Percentiles rank a stretch among this genome's conserved stretches.
phyloP scores from a whole-genome alignment of 176 grass and related monocot species.

The Musa troglodytarum region DNA sequence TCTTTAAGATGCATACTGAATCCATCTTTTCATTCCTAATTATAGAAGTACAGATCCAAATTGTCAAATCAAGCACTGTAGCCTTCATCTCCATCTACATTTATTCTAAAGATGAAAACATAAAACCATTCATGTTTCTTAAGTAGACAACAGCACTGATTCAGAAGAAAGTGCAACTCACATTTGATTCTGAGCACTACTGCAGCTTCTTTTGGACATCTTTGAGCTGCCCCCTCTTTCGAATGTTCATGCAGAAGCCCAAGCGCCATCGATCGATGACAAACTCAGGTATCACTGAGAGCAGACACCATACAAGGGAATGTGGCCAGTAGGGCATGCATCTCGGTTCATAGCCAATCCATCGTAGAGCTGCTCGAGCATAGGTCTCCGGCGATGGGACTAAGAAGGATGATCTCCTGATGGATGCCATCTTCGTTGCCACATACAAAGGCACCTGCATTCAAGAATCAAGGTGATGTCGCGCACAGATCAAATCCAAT shows the following conservation, averaged over 20 bases:
- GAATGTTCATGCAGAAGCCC: slow-evolving; percentile 60
- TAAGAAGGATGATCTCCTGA: slow-evolving; percentile 65
- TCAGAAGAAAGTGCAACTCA: neutral
- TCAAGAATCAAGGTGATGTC: slow-evolving; percentile 2
- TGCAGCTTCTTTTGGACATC: slow-evolving; percentile 54
- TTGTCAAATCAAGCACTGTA: too few relatives aligned
- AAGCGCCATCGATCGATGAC: slow-evolving; percentile 51
- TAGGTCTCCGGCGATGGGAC: slow-evolving; percentile 74
- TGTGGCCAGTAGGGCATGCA: slow-evolving; percentile 89
- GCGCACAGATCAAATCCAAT: neutral
- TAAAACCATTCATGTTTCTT: too few relatives aligned
- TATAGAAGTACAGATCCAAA: too few relatives aligned
- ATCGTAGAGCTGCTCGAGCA: slow-evolving; percentile 47
- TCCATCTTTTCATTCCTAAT: too few relatives aligned
- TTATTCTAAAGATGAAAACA: too few relatives aligned
- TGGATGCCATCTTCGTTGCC: slow-evolving; percentile 86
- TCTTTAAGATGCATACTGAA: too few relatives aligned
- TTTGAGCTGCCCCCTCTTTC: slow-evolving; percentile 63
- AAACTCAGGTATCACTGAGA: slow-evolving; percentile 48
- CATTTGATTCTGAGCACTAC: slow-evolving; percentile 23
- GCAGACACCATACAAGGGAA: slow-evolving; percentile 60
- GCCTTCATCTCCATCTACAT: too few relatives aligned
- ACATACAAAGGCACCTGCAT: slow-evolving; percentile 71
- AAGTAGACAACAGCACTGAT: too few relatives aligned
- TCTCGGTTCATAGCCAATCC: slow-evolving; percentile 72